phyloP scores from a whole-genome alignment of 768 basidiomycete genomes.

The Russula dissimulans region DNA sequence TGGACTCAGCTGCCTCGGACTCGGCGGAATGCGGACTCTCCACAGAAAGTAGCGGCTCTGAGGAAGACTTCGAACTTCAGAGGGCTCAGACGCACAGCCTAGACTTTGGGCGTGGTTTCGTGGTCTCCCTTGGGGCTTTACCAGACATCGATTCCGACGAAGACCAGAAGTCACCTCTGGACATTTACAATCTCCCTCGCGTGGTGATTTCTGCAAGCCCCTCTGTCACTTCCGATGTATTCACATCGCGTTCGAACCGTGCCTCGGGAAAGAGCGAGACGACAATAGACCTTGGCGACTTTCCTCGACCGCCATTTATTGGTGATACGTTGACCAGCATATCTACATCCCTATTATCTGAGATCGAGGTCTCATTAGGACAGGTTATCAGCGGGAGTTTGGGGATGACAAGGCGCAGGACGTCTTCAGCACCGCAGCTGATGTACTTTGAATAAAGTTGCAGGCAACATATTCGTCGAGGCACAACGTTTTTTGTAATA shows the following conservation, averaged over 20 bases:
- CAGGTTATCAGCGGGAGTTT: neutral
- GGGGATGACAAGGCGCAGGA: neutral
- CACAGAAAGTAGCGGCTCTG: constrained; percentile 4
- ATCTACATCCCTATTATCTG: constrained; percentile 5
- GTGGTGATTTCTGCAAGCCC: constrained; percentile 10
- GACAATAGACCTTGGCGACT: constrained; percentile 14
- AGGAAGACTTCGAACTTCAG: constrained; percentile 6
- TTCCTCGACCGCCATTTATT: constrained; percentile 10
- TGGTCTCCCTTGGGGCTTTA: constrained; percentile 1
- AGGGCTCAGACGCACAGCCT: constrained; percentile 1
- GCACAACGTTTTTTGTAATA: neutral
- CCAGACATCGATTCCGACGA: neutral
- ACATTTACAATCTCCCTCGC: constrained; percentile 8
- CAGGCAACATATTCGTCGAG: neutral
- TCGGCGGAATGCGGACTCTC: neutral
- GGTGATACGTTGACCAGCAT: neutral
- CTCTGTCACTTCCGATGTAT: constrained; percentile 1
- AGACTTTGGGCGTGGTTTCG: constrained; percentile 5
- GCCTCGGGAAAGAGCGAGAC: constrained; percentile 5
- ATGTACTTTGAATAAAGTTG: neutral
- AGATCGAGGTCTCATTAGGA: constrained; percentile 10
- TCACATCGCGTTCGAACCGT: neutral
- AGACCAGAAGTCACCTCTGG: constrained; percentile 1
- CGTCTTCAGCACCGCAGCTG: constrained; percentile 1
- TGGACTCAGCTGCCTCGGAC: constrained; percentile 3